Percentiles rank a stretch among this genome's conserved stretches.
phyloP scores from a whole-genome alignment of 805 yeast genomes.

The Kregervanrija fluxuum region DNA sequence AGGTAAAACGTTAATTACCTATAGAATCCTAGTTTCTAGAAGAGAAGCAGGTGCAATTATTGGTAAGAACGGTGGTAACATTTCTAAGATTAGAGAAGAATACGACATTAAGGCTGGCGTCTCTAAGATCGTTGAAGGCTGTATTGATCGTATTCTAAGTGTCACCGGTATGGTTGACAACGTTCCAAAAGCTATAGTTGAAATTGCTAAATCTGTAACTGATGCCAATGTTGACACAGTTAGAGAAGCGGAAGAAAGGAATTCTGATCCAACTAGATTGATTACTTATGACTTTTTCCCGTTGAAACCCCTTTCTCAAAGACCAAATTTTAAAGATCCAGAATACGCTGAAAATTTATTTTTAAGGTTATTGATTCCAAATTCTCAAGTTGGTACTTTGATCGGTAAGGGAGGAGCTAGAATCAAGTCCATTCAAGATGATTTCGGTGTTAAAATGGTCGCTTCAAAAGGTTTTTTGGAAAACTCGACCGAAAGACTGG shows the following conservation, averaged over 20 bases:
- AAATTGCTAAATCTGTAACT: conserved; percentile 59
- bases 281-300: conserved; percentile 48
- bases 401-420: conserved; percentile 80
- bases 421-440: conserved; percentile 71
- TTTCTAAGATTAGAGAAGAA: conserved; percentile 65
- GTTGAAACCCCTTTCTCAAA: conserved; percentile 47
- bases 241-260: conserved; percentile 15
- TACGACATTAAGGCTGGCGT: conserved; percentile 83
- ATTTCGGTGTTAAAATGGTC: conserved; percentile 66
- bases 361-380: conserved; percentile 69
- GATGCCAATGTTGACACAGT: conserved; percentile 30
- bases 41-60: conserved; percentile 88
- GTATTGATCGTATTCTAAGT: conserved; percentile 76
- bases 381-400: conserved; percentile 80
- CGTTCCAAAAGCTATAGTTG: conserved; percentile 61
- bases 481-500: conserved; percentile 76
- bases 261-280: conserved; percentile 26
- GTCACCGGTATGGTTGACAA: conserved; percentile 67
- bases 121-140: conserved; percentile 70
- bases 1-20: conserved; percentile 27
- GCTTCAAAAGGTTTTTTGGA: conserved; percentile 81
- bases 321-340: conserved; percentile 44
- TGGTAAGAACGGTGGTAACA: conserved; percentile 77
- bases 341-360: conserved; percentile 46
- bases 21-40: conserved; percentile 64